These are phyloP conservation scores for Alternaria postmessia DNA, from an alignment of 2,329 filamentous ascomycete genomes.

Conservation along the genomic window DNA sequence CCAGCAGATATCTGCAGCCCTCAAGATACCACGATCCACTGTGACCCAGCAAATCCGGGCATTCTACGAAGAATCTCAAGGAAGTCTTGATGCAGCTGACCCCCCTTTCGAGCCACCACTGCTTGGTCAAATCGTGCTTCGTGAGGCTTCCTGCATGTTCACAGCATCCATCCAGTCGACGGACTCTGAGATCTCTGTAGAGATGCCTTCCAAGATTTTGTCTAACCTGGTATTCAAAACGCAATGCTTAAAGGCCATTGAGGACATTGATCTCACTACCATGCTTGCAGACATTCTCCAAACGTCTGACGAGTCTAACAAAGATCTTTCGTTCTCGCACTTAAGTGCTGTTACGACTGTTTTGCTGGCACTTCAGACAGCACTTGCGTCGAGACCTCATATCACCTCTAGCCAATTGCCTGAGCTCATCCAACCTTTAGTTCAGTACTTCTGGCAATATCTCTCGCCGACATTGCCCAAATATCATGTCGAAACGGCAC, in stretches of 20 bases:
- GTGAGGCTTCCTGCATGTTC: constrained; percentile 41
- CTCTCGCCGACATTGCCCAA: constrained; percentile 85
- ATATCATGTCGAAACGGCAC: constrained; percentile 91
- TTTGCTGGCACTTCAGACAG: constrained; percentile 44
- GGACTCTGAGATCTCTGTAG: constrained; percentile 23
- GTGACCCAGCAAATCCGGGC: constrained; percentile 31
- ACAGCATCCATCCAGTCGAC: constrained; percentile 29
- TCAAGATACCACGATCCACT: constrained; percentile 15
- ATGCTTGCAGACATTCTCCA: constrained; percentile 37
- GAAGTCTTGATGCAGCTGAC: constrained; percentile 44
- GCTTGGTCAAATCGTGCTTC: constrained; percentile 41
- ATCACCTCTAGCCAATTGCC: constrained; percentile 60
- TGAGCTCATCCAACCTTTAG: constrained; percentile 71
- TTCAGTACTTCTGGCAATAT: constrained; percentile 78
- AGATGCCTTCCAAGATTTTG: constrained; percentile 45
- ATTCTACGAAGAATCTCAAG: constrained; percentile 50
- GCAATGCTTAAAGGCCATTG: constrained; percentile 33
- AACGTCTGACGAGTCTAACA: not conserved
- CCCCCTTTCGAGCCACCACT: constrained; percentile 36
- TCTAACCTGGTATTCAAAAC: constrained; percentile 45
- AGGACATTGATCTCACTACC: constrained; percentile 35
- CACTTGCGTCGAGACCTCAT: constrained; percentile 33
- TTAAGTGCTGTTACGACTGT: constrained; percentile 45
- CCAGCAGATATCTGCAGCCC: constrained; percentile 11
- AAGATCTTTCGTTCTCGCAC: constrained; percentile 35